Base-by-base conservation (phyloP, 2,329 filamentous ascomycete genomes). In the Plectosphaerella cucumerina region DNA sequence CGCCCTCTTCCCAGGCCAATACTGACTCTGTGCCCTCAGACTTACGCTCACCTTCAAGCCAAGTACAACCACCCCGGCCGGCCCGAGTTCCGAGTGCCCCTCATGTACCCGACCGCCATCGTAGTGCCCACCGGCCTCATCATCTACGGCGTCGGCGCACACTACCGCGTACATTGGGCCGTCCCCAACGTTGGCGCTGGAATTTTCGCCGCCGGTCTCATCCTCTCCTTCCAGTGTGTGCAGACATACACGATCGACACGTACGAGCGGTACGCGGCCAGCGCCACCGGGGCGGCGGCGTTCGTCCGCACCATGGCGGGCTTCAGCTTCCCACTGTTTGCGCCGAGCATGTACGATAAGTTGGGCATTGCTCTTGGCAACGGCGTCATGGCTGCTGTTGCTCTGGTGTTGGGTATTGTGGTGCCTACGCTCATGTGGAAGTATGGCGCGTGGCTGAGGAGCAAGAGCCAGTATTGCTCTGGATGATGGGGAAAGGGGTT, bases 281-380 rank as follows among this genome's bases (percentile, higher is more conserved):
- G 55, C 26, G 55, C 55, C 1, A 52, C 54, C 11, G 53, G 53
- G 1, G 55, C 55, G 0, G 77, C 77, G 12, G 77, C 78, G 0
- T 74, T 84, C 3, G 67, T 83, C 26, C 69, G 80, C 23, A 80
- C 74, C 2, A 65, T 85, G 48, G 72, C 75, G 0, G 82, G 79
- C 1, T 82, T 82, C 35, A 66, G 76, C 1, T 79, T 86, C 47
- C 82, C 83, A 0, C 67, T 85, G 1, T 83, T 82, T 17, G 81
- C 81, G 0, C 72, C 72, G 0, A 62, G 66, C 12, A 59, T 75
- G 59, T 75, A 72, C 20, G 52, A 63, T 0, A 53, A 48, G 2
- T 55, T 75, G 17, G 69, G 53, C 61, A 83, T 57, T 52, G 82
- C 59, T 52, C 82, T 54, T 75, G 74, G 52, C 0, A 71, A 70